Conservation (phyloP, 2,329 filamentous ascomycete genomes). For the Xylariaceae sp. region DNA sequence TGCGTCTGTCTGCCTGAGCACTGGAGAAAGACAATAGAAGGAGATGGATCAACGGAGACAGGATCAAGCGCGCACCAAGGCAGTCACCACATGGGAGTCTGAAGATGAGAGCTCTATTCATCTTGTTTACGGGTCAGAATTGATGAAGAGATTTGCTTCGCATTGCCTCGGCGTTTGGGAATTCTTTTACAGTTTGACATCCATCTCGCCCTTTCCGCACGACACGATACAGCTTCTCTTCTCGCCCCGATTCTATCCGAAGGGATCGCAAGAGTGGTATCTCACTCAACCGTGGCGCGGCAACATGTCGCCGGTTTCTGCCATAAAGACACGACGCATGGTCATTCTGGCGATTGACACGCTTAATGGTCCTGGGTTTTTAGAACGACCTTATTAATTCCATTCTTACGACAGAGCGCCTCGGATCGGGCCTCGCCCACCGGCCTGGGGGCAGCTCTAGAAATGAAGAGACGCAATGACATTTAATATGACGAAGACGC, state of each 20-base stretch:
- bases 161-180: conserved; percentile 37
- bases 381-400: conserved; percentile 22
- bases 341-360: conserved; percentile 30
- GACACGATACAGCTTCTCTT: conserved; percentile 5
- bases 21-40: conserved; percentile 95
- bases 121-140: conserved; percentile 6
- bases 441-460: conserved; percentile 10
- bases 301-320: no score
- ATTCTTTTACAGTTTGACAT: conserved; percentile 12
- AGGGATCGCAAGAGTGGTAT: no score
- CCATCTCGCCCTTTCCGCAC: conserved; percentile 3
- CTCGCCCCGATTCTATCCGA: no score
- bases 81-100: conserved; percentile 19
- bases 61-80: conserved; percentile 39
- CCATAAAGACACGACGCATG: conserved; percentile 1
- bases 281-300: no score
- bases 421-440: conserved; percentile 14
- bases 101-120: conserved; percentile 1
- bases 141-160: conserved; percentile 20
- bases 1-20: conserved; percentile 94
- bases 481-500: conserved; percentile 23
- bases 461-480: conserved; percentile 19
- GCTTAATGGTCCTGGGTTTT: conserved; percentile 30
- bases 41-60: conserved; percentile 68
- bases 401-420: conserved; percentile 18